phyloP scores from a whole-genome alignment of 495 filamentous ascomycete species.

The Elasticomyces elasticus region DNA sequence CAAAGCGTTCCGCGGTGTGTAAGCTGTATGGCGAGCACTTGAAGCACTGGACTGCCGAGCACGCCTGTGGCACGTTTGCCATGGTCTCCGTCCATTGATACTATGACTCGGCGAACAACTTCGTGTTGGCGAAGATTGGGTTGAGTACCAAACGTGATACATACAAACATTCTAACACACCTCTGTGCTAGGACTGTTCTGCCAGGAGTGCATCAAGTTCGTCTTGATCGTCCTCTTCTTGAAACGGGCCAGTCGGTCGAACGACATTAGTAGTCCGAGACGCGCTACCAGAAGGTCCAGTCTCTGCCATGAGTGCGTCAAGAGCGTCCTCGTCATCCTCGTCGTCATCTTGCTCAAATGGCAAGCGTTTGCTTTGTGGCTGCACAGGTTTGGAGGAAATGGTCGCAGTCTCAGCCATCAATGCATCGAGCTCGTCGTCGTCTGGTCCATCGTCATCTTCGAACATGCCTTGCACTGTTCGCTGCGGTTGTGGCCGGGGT shows the following conservation, averaged over 20 bases:
- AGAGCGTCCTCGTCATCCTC: neutral
- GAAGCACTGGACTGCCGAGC: no score
- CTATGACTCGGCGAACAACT: no score
- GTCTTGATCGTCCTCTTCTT: neutral
- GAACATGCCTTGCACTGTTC: constrained; percentile 1
- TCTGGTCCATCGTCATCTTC: constrained; percentile 22
- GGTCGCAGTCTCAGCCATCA: constrained; percentile 29
- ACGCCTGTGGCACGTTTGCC: no score
- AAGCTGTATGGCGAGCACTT: no score
- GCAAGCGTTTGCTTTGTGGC: neutral
- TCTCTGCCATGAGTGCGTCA: neutral
- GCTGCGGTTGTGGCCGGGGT: neutral
- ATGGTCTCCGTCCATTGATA: no score
- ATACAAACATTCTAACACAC: no score
- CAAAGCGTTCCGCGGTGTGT: no score
- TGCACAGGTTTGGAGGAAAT: neutral
- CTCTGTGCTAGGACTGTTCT: no score
- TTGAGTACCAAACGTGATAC: no score
- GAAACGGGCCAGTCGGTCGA: neutral
- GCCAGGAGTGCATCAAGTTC: no score
- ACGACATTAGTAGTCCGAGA: neutral
- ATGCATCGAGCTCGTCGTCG: constrained; percentile 41
- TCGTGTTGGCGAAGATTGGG: no score
- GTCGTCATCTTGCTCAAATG: neutral
- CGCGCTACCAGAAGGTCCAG: neutral